Percentiles rank a stretch among this genome's conserved stretches.
Conservation (phyloP, 164 flowering plant genomes). For the Magnolia sinica region DNA sequence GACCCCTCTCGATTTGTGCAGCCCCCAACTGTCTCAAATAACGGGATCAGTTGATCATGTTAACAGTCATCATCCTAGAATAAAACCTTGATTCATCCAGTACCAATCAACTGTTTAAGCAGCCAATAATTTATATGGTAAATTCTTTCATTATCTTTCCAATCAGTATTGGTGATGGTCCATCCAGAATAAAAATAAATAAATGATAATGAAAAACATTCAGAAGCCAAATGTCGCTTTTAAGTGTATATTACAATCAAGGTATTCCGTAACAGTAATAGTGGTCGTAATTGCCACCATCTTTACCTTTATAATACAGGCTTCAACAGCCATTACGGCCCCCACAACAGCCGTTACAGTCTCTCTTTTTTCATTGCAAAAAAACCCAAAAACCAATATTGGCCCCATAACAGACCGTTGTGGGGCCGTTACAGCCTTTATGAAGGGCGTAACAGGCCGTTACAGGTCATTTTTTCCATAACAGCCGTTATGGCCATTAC, state of each 20-base stretch:
- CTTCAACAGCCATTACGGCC: too few relatives aligned
- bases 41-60: not conserved
- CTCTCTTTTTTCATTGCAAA: too few relatives aligned
- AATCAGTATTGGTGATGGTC: not conserved
- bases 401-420: too few relatives aligned
- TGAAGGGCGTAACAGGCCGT: too few relatives aligned
- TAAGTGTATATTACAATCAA: not conserved
- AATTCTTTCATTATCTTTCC: not conserved
- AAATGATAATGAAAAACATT: not conserved
- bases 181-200: not conserved
- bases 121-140: not conserved
- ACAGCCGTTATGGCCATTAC: too few relatives aligned
- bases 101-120: conserved; percentile 1
- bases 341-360: too few relatives aligned
- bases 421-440: too few relatives aligned
- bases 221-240: not conserved
- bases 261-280: too few relatives aligned
- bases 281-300: too few relatives aligned
- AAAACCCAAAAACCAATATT: too few relatives aligned
- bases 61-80: not conserved
- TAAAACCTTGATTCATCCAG: not conserved
- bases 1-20: not conserved
- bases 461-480: too few relatives aligned
- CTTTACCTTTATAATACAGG: too few relatives aligned
- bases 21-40: not conserved